These are phyloP conservation scores for Colletotrichum spaethianum DNA, from an alignment of 2,329 filamentous ascomycete species.

Conservation along the genomic window DNA sequence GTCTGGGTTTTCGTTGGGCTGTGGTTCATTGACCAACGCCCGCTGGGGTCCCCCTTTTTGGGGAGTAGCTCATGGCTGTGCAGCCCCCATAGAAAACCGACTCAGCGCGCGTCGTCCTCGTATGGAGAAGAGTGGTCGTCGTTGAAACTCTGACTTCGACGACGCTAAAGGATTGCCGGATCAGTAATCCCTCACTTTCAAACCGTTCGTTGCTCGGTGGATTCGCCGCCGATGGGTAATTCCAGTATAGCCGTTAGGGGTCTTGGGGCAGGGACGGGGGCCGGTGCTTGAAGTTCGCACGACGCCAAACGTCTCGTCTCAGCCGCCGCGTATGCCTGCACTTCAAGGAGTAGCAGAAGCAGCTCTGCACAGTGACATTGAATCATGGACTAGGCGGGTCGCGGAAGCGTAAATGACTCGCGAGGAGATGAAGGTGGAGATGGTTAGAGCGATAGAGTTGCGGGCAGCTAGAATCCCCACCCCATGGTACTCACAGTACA, in stretches of 20 bases:
- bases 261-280: too few species aligned
- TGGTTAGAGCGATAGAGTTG: slow-evolving; percentile 10
- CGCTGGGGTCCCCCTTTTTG: not conserved
- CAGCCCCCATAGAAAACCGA: not conserved
- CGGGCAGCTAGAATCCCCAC: not conserved
- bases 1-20: not conserved
- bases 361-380: not conserved
- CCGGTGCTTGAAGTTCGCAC: too few species aligned
- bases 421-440: slow-evolving; percentile 35
- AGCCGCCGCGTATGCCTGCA: not conserved
- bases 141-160: too few species aligned
- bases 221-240: too few species aligned
- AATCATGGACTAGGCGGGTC: not conserved
- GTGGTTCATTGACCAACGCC: not conserved
- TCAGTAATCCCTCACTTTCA: not conserved
- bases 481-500: not conserved
- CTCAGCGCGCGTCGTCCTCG: not conserved
- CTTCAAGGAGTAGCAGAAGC: not conserved
- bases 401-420: slow-evolving; percentile 33
- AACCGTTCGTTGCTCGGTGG: not conserved
- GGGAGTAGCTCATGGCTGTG: not conserved
- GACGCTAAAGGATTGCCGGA: not conserved
- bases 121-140: not conserved
- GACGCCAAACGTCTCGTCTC: not conserved
- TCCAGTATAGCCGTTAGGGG: too few species aligned